Evolutionary conservation across 1,284 basidiomycete species (phyloP), one percentile per base, ranked within the genome.

Genomic region (Leccinum subspadiceum): DNA sequence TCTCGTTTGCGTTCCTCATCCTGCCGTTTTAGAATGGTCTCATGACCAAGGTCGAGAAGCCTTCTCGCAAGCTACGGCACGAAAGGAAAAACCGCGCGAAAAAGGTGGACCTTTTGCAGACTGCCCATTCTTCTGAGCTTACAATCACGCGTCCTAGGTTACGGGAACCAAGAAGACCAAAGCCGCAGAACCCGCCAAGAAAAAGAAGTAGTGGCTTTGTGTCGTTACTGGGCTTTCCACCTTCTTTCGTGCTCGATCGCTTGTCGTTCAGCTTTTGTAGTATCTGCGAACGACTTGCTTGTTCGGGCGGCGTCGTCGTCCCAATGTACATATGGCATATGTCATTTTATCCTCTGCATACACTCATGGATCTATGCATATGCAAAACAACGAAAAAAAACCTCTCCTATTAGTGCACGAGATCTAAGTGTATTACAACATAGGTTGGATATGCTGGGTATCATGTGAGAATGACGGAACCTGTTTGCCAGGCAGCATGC

Each of bases 1-100:
- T 56, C 31, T 50, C 39, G 33, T 61, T 20, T 41, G 26, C 60
- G 15, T 55, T 56, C 60, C 59, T 61, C 58, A 70, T 50, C 44
- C 41, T 22, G n/a, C 6, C 24, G 10, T 59, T 20, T 53, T 60
- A 98, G 95, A 87, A 86, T 72, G 94, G 95, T 65, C 81, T 99
- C 65, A 81, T 78, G 65, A 68, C 84, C 69, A 98, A 98, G 84
- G 86, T 92, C 66, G 91, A 94, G 60, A 95, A 92, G 81, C 82
- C 96, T 62, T 95, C 93, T 70, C 92, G 97, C 74, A 99, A 99
- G 80, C 89, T 99, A 78, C 90, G 97, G 79, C 98, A 99, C 85
- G 97, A 99, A 85, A 88, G 97, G 73, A 99, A 99, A 89, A 99
- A 99, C 84, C 90, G 97, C 77, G 85, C 91, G 66, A 98, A 98